These are phyloP conservation scores for Extremus antarcticus DNA, from an alignment of 495 filamentous ascomycete species.

Conservation along the genomic window DNA sequence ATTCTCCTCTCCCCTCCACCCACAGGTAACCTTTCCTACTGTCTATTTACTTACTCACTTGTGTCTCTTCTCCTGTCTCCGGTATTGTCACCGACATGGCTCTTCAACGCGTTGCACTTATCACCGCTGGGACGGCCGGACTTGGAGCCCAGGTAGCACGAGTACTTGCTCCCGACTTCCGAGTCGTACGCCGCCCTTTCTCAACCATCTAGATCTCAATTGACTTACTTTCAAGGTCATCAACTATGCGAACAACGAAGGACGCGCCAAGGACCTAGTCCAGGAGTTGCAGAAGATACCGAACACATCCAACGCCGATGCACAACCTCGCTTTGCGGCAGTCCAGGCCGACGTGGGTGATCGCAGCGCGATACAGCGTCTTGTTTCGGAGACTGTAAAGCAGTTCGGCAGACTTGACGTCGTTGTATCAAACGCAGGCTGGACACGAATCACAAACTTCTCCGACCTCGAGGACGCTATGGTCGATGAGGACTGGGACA, in stretches of 20 bases:
- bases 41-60: no score
- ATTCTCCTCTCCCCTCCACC: neutral
- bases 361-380: slow-evolving; percentile 31
- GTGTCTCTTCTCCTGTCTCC: no score
- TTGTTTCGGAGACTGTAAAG: slow-evolving; percentile 35
- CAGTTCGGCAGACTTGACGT: slow-evolving; percentile 35
- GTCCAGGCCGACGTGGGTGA: slow-evolving; percentile 42
- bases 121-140: slow-evolving; percentile 46
- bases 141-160: slow-evolving; percentile 45
- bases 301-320: slow-evolving; percentile 8
- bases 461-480: slow-evolving; percentile 43
- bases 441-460: slow-evolving; percentile 43
- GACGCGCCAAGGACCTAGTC: slow-evolving; percentile 36
- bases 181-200: slow-evolving; percentile 27
- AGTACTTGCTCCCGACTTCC: slow-evolving; percentile 38
- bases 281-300: slow-evolving; percentile 32
- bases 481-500: slow-evolving; percentile 47
- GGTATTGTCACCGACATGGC: slow-evolving; percentile 18
- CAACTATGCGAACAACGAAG: slow-evolving; percentile 41
- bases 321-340: slow-evolving; percentile 28
- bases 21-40: no score
- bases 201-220: neutral
- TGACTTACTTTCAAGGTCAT: slow-evolving; percentile 28
- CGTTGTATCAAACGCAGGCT: slow-evolving; percentile 41
- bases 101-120: slow-evolving; percentile 39